Base-by-base conservation (phyloP, 2,329 filamentous ascomycete species). In the Colletotrichum magnum region DNA sequence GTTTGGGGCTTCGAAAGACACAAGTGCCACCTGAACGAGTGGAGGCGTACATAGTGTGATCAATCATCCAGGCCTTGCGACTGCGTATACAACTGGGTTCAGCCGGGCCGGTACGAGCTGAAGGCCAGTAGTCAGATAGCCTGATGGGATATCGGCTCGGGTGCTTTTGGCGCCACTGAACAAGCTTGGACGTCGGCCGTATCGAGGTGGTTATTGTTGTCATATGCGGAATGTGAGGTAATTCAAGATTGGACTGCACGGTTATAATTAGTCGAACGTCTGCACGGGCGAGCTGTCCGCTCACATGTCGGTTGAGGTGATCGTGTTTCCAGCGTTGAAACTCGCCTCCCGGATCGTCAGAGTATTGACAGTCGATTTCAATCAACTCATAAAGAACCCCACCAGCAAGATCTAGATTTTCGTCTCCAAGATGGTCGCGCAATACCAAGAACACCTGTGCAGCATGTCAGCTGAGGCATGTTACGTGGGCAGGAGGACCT, bases 311-410 rank as follows among this genome's bases (percentile, higher is more conserved):
- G 24, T 77, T 80, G 73, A 83, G 76, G 67, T 85, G 83, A 52
- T 84, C 79, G 64, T 82, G 73, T 69, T 82, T 81, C 83, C 83
- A 85, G 21, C 83, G 78, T 71, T 84, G 83, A 68, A 84, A 85
- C 24, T 82, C 81, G 16, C 82, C 82, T 16, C 82, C 82, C 43
- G 82, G 79, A 59, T 84, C 83, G 52, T 84, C 82, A 2, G 81
- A 83, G 70, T 82, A 75, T 45, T 80, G 76, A 60, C 81, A 83
- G 71, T 84, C 82, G 41, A 85, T 76, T 71, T 85, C 83, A 43
- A 85, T 84, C 64, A 85, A 73, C 72, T 85, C 83, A 68, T 85
- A 84, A 7, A 84, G 76, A 4, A 85, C 83, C 5, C 83, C 83
- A 39, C 80, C 79, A 13, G 82, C 80, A 24, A 81, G 72, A 52